A percentile compares a stretch with the other conserved stretches of the same genome.
phyloP scores from a whole-genome alignment of 208 protist genomes.

The Crithidia acanthocephali region DNA sequence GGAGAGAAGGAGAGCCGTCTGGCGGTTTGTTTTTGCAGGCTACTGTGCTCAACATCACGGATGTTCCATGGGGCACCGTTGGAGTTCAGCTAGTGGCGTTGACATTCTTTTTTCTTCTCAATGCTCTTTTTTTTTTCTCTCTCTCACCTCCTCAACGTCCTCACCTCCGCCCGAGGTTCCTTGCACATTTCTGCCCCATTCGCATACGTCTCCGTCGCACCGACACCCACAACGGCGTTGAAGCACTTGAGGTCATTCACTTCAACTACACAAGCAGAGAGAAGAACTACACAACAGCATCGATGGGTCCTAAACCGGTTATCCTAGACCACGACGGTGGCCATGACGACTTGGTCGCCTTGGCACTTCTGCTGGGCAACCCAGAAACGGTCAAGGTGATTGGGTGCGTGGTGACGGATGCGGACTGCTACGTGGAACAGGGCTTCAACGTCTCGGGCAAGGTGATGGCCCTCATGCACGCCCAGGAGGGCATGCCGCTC shows the following conservation, averaged over 20 bases:
- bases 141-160: not conserved
- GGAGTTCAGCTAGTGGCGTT: not conserved
- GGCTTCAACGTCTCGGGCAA: conserved; percentile 79
- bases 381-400: conserved; percentile 82
- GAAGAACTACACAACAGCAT: not conserved
- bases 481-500: conserved; percentile 35
- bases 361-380: conserved; percentile 75
- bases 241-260: too few relatives aligned
- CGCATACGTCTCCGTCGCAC: too few relatives aligned
- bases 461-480: conserved; percentile 79
- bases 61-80: not conserved
- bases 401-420: conserved; percentile 80
- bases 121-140: not conserved
- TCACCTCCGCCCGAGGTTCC: too few relatives aligned
- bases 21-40: too few relatives aligned
- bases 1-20: too few relatives aligned
- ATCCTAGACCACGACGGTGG: conserved; percentile 91
- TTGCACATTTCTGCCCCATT: too few relatives aligned
- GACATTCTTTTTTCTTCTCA: not conserved
- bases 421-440: conserved; percentile 83
- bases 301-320: conserved; percentile 50
- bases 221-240: too few relatives aligned
- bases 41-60: not conserved
- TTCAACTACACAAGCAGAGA: too few relatives aligned
- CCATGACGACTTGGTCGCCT: conserved; percentile 84